phyloP scores from a whole-genome alignment of 495 filamentous ascomycete species.

The Venustampulla echinocandica region DNA sequence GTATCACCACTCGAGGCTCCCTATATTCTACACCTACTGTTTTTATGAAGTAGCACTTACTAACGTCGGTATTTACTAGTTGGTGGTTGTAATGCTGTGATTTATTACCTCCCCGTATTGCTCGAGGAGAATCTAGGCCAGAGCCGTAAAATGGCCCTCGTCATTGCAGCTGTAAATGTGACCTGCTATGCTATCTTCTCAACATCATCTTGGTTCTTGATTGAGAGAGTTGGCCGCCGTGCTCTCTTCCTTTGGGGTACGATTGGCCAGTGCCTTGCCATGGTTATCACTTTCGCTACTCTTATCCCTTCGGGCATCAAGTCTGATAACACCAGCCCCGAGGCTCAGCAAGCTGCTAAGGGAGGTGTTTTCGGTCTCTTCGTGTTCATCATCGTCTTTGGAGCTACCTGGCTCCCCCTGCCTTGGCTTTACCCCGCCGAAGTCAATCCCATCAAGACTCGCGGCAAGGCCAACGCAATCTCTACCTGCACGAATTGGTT shows the following conservation, averaged over 20 bases:
- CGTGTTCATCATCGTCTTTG: constrained; percentile 70
- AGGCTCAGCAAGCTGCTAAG: constrained; percentile 44
- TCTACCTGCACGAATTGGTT: constrained; percentile 74
- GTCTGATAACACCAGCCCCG: no score
- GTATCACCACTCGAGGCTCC: no score
- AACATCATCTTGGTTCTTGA: constrained; percentile 72
- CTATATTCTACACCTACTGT: no score
- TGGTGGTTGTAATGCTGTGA: constrained; percentile 70
- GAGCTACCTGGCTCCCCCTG: constrained; percentile 65
- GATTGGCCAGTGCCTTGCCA: constrained; percentile 57
- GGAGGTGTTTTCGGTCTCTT: constrained; percentile 72
- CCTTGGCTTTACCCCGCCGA: constrained; percentile 62
- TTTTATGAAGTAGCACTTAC: no score
- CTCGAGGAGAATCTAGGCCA: constrained; percentile 57
- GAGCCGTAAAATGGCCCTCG: constrained; percentile 50
- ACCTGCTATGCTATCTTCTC: constrained; percentile 71
- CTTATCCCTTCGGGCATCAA: constrained; percentile 47
- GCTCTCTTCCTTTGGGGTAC: constrained; percentile 64
- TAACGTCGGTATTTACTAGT: no score
- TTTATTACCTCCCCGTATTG: constrained; percentile 76
- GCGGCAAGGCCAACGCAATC: constrained; percentile 66
- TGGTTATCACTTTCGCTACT: constrained; percentile 69
- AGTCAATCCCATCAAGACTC: constrained; percentile 66
- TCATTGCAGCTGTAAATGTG: constrained; percentile 74
- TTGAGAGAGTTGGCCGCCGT: constrained; percentile 64